These are phyloP conservation scores for Boletales sp. DNA, from an alignment of 768 basidiomycete species.

Conservation along the genomic window DNA sequence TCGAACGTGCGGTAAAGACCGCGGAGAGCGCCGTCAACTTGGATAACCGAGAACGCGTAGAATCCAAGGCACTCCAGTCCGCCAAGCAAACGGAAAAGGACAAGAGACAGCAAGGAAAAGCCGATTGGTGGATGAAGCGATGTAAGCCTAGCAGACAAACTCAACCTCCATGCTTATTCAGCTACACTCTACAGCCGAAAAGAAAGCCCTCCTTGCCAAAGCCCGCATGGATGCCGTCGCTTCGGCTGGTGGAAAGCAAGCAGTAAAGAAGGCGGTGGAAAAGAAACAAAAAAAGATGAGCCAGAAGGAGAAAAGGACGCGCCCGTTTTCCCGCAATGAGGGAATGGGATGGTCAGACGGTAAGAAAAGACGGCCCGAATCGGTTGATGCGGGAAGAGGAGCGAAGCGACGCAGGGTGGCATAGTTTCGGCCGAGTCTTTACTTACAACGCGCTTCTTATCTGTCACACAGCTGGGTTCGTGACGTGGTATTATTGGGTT, in stretches of 20 bases:
- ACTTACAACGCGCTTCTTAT: background rate
- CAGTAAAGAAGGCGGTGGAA: constrained; percentile 84
- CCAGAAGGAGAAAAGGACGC: constrained; percentile 85
- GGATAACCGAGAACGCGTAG: constrained; percentile 65
- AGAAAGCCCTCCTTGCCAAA: constrained; percentile 67
- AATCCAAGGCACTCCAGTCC: constrained; percentile 57
- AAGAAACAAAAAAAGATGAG: constrained; percentile 84
- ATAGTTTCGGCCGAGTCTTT: constrained; percentile 1
- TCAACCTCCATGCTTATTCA: background rate
- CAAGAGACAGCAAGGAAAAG: constrained; percentile 74
- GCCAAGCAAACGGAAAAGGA: constrained; percentile 46
- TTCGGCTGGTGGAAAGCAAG: constrained; percentile 68
- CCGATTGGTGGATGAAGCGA: constrained; percentile 81
- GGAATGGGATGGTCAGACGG: constrained; percentile 7
- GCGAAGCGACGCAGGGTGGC: constrained; percentile 23
- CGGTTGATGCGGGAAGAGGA: constrained; percentile 6
- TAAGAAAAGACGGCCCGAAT: constrained; percentile 14
- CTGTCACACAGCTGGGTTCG: background rate
- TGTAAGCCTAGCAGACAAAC: constrained; percentile 42
- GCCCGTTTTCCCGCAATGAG: constrained; percentile 52
- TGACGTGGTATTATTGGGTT: constrained; percentile 23
- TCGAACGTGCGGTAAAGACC: constrained; percentile 73
- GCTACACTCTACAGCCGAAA: constrained; percentile 53
- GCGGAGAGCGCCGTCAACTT: constrained; percentile 75
- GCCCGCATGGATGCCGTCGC: constrained; percentile 81